Percentiles rank a stretch among this genome's conserved stretches.
phyloP scores from a whole-genome alignment of 495 filamentous ascomycete genomes.

The Penicillium waksmanii region DNA sequence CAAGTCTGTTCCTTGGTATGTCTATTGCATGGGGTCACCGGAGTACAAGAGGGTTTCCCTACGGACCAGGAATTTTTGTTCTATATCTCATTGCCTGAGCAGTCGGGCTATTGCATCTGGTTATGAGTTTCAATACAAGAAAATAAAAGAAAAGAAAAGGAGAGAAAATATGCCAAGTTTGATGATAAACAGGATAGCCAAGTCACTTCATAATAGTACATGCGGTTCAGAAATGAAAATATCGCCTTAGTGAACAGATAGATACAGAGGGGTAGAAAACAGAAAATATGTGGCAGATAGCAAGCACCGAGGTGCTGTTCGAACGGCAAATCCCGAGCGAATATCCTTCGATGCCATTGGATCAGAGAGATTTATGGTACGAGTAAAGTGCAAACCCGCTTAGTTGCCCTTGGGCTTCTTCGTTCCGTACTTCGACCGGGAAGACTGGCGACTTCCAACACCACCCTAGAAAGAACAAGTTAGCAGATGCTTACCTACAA shows the following conservation, averaged over 20 bases:
- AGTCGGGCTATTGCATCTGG: neutral
- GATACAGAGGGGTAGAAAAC: neutral
- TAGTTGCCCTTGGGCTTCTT: conserved; percentile 89
- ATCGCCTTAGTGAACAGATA: conserved; percentile 16
- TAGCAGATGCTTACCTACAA: conserved; percentile 3
- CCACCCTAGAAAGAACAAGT: conserved; percentile 66
- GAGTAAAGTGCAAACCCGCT: conserved; percentile 1
- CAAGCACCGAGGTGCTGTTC: too few species aligned
- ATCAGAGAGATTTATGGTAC: neutral
- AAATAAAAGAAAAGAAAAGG: neutral
- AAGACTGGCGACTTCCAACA: conserved; percentile 79
- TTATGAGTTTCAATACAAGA: conserved; percentile 6
- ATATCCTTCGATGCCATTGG: neutral
- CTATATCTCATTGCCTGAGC: conserved; percentile 9
- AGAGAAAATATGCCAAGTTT: conserved; percentile 2
- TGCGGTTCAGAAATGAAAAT: conserved; percentile 15
- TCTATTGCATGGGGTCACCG: conserved; percentile 26
- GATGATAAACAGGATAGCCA: conserved; percentile 8
- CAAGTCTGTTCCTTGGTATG: conserved; percentile 13
- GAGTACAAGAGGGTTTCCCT: conserved; percentile 25
- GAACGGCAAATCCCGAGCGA: neutral
- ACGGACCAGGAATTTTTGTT: conserved; percentile 18
- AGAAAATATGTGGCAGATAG: conserved; percentile 9
- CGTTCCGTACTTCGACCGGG: conserved; percentile 94
- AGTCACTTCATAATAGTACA: conserved; percentile 23